These are phyloP conservation scores for Collybia nuda DNA, from an alignment of 768 basidiomycete genomes.

Conservation along the genomic window DNA sequence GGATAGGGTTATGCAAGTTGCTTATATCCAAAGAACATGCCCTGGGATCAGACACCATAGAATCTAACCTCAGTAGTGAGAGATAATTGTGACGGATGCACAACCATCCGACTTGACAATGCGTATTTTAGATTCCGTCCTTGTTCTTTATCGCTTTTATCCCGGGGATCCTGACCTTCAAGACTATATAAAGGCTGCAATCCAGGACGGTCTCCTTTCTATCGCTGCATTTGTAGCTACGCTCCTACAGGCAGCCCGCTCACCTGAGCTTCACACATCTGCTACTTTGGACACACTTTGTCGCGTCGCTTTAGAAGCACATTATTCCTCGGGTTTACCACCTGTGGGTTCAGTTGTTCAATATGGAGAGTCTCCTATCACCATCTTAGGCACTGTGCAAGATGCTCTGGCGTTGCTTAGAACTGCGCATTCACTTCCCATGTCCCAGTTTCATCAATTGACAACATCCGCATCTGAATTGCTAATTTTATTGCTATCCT, in stretches of 20 bases:
- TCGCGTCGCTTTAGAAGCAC: conserved; percentile 59
- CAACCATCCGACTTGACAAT: background rate
- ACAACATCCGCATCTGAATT: conserved; percentile 63
- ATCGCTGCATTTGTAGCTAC: conserved; percentile 61
- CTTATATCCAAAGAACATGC: conserved; percentile 50
- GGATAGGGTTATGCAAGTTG: conserved; percentile 64
- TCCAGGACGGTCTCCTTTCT: conserved; percentile 56
- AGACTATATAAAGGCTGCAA: conserved; percentile 61
- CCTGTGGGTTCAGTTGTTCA: conserved; percentile 57
- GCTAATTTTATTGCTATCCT: conserved; percentile 58
- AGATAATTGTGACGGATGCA: conserved; percentile 10
- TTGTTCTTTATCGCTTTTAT: conserved; percentile 64
- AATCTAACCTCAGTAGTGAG: conserved; percentile 63
- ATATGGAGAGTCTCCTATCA: conserved; percentile 44
- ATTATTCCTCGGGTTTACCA: conserved; percentile 56
- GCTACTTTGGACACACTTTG: conserved; percentile 73
- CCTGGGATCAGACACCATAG: conserved; percentile 42
- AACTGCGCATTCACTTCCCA: conserved; percentile 52
- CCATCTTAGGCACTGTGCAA: conserved; percentile 53
- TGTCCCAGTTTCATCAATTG: conserved; percentile 59
- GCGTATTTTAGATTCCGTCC: conserved; percentile 58
- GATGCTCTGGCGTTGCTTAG: conserved; percentile 62
- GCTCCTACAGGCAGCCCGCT: conserved; percentile 66
- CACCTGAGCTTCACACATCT: conserved; percentile 59
- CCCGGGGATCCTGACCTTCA: conserved; percentile 71